Percentiles rank a stretch among this genome's conserved stretches.
phyloP scores from a whole-genome alignment of 352 stramenopile species.

The Stramenopiles sp. region DNA sequence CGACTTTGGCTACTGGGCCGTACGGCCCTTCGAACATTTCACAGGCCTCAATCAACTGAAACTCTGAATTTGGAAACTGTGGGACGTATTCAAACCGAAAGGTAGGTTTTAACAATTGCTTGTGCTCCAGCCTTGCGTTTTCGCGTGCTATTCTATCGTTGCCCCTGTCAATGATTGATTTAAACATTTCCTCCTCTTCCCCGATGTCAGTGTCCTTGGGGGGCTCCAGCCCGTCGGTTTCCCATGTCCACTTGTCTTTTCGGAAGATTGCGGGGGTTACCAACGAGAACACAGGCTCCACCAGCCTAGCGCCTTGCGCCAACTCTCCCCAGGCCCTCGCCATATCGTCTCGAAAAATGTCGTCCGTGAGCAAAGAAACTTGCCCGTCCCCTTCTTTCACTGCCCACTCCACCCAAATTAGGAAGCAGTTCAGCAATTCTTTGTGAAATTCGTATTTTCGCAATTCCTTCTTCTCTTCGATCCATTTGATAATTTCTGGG shows the following conservation, averaged over 20 bases:
- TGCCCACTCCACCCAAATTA: background rate
- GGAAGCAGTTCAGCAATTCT: background rate
- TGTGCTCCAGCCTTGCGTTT: background rate
- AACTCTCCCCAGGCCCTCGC: background rate
- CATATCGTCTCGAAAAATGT: background rate
- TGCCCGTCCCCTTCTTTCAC: background rate
- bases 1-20: background rate
- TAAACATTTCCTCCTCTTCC: background rate
- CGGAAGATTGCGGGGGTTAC: background rate
- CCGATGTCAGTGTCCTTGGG: background rate
- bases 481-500: background rate
- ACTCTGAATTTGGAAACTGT: background rate
- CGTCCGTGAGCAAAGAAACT: background rate
- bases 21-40: background rate
- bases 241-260: background rate
- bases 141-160: background rate
- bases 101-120: background rate
- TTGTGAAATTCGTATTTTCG: background rate
- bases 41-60: background rate
- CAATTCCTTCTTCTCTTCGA: background rate
- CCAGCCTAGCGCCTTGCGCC: background rate
- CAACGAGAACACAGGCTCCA: background rate
- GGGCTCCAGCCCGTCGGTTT: background rate
- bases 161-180: background rate
- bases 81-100: background rate